Conservation (phyloP, 441 rosid species). For the Metrosideros polymorpha region DNA sequence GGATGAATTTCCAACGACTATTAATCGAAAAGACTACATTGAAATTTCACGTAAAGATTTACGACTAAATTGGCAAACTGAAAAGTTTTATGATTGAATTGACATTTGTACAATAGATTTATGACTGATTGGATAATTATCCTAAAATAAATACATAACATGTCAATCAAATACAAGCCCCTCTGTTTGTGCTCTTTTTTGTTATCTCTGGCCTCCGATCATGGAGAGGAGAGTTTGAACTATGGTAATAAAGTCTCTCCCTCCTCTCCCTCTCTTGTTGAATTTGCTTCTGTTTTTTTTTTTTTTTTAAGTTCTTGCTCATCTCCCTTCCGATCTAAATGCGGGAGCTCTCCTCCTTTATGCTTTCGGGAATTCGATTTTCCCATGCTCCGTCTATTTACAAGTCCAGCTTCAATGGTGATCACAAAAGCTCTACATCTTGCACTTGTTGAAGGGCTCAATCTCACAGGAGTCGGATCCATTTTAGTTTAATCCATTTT, state of each 20-base stretch:
- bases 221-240: not conserved
- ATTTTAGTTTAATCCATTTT: not conserved
- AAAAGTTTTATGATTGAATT: not conserved
- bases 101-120: not conserved
- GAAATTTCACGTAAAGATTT: not conserved
- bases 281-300: not conserved
- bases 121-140: not conserved
- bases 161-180: not conserved
- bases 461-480: not conserved
- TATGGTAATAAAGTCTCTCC: not conserved
- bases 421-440: not conserved
- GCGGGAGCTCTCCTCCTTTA: not conserved
- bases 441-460: not conserved
- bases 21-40: not conserved
- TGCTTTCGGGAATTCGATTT: not conserved
- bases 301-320: not conserved
- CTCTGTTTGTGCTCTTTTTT: not conserved
- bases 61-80: not conserved
- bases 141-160: not conserved
- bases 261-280: not conserved
- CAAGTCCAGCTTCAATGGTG: too few relatives aligned
- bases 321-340: not conserved
- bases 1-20: not conserved
- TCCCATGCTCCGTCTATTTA: not conserved
- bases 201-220: not conserved